Base-by-base conservation (phyloP, 2,329 filamentous ascomycete genomes). In the Pseudogymnoascus sp. region DNA sequence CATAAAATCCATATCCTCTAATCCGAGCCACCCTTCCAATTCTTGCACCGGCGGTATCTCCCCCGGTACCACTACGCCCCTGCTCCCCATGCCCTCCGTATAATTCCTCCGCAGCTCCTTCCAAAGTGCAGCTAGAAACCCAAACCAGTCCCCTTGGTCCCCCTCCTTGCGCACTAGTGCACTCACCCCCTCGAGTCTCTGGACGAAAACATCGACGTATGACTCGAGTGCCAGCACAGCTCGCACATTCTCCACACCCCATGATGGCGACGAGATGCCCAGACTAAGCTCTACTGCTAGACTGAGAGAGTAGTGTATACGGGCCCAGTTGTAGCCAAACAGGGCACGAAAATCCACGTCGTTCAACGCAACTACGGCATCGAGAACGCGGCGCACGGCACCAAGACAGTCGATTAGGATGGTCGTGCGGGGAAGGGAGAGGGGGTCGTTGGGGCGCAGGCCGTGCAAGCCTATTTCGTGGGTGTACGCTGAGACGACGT, bases 341-440 rank as follows among this genome's bases (percentile, higher is more conserved):
- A 62, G 12, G 13, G 25, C 58, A 4, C 31, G 60, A 25, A 61
- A 48, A 42, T 61, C 39, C 29, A n/a, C 3, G 42, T 61, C 59
- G 18, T 29, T n/a, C n/a, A 45, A 29, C 13, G 59, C 37, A 13
- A 61, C 59, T 6, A 61, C 29, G 8, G 42, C 42, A 33, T 61
- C 59, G 18, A 61, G 40, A 21, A 61, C 55, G 31, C 48, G 55
- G 55, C 55, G 55, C 21, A 61, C 45, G 36, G 55, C 25, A 6
- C 29, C 55, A 13, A 61, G 58, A 61, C 25, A 63, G 3, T 63
- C 59, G 21, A 62, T 37, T 12, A 63, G 59, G 12, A 63, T 58
- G 2, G 58, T 62, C n/a, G 37, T 62, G 9, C 61, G 61, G 18
- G 36, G 37, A 3, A 59, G 29, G 25, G 61, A 60, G 25, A 62